These are phyloP conservation scores for Suhomyces guaymorum DNA, from an alignment of 1,139 yeast species.

Conservation along the genomic window DNA sequence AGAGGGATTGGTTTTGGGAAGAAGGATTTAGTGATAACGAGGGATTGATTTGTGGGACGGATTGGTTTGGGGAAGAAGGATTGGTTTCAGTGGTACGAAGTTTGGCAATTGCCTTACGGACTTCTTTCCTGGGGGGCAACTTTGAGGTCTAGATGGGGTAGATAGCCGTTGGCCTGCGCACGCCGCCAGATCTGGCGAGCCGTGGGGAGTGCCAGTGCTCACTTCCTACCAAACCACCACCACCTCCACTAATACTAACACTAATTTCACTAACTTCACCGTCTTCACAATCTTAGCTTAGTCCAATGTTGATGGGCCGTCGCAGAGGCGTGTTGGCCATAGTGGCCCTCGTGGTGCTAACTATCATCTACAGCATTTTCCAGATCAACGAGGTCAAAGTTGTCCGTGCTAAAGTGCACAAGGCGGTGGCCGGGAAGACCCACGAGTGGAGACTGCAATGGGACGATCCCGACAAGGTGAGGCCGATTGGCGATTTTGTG, in stretches of 20 bases:
- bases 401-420: slow-evolving; percentile 5
- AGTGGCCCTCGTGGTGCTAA: slow-evolving; percentile 1
- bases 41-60: too few relatives aligned
- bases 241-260: too few relatives aligned
- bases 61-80: not conserved
- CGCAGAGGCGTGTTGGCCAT: slow-evolving; percentile 1
- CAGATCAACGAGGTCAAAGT: slow-evolving; percentile 6
- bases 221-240: too few relatives aligned
- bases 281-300: too few relatives aligned
- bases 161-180: not conserved
- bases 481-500: slow-evolving; percentile 1
- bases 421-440: slow-evolving; percentile 1
- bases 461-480: slow-evolving; percentile 5
- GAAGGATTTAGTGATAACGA: too few relatives aligned
- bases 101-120: not conserved
- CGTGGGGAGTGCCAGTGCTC: not conserved
- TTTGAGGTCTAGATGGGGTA: not conserved
- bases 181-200: not conserved
- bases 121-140: too few relatives aligned
- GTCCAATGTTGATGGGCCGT: slow-evolving; percentile 1
- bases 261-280: too few relatives aligned
- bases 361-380: slow-evolving; percentile 1
- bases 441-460: not conserved
- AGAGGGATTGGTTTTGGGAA: too few relatives aligned
- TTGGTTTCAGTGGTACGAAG: not conserved